phyloP scores from a whole-genome alignment of 73 alveolate species.

The Paramecium pentaurelia region DNA sequence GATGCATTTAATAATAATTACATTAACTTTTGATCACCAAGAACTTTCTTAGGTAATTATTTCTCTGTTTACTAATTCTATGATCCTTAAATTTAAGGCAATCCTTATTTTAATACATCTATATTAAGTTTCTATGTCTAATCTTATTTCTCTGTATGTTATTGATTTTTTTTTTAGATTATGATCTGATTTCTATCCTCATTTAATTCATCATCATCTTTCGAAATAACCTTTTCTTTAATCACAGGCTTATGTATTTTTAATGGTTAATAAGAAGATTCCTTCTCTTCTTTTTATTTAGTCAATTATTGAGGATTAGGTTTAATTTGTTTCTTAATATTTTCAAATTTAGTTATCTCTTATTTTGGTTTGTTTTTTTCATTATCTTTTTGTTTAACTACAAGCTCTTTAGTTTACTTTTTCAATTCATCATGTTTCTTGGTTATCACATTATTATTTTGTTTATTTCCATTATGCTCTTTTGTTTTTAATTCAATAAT shows the following conservation, averaged over 20 bases:
- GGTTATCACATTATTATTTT: neutral
- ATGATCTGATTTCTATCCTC: neutral
- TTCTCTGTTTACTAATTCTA: neutral
- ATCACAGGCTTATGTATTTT: neutral
- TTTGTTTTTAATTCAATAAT: neutral
- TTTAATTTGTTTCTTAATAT: neutral
- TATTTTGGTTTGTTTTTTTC: neutral
- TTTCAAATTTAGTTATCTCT: neutral
- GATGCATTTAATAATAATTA: neutral
- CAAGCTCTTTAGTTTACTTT: neutral
- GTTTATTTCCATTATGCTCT: neutral
- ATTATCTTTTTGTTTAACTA: neutral
- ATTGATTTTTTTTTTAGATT: neutral
- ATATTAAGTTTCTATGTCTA: neutral
- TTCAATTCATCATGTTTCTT: neutral
- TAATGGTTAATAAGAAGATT: neutral
- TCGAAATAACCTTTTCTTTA: neutral
- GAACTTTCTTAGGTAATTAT: neutral
- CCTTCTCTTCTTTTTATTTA: neutral
- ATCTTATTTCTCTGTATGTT: neutral
- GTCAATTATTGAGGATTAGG: neutral
- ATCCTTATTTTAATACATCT: neutral
- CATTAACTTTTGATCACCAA: neutral
- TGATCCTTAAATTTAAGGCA: neutral
- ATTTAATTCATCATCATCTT: neutral